Evolutionary conservation across 768 basidiomycete species (phyloP), one percentile per base, ranked within the genome.

Genomic region (Butyriboletus loyo): DNA sequence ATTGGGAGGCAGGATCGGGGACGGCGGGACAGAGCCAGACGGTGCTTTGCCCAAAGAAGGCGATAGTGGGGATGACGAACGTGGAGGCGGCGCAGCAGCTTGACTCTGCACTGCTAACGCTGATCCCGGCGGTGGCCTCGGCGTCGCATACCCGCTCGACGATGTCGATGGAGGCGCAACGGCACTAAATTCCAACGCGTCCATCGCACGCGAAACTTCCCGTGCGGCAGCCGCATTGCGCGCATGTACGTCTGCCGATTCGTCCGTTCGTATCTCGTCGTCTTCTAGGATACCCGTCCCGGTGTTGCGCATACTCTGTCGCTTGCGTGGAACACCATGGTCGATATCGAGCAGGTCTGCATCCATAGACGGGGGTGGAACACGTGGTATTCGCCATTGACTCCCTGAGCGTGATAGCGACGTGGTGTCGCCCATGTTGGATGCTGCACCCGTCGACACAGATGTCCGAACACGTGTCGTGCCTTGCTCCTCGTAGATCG

Each of bases 201-300:
- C 83, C 44, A 88, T 59, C 61, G 87, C 88, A 13, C 80, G 77
- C 13, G 78, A 78, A 1, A 90, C 76, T 64, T 86, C 86, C 17
- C 82, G 77, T 5, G 86, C 86, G 25, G 84, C 86, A 17, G 86
- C 87, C 1, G 80, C 82, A 57, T 85, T 81, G 27, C 80, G 74
- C n/a, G 73, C 74, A 4, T 66, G 71, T 56, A 86, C 84, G 11
- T 84, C 79, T 8, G 77, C 74, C 5, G 50, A 54, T 50, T 63
- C 61, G 6, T 54, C 57, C 13, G 53, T 58, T n/a, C 36, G 46
- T 21, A n/a, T 30, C 30, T 77, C 62, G 0, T 76, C 54, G 0
- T 77, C 60, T 5, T 60, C 60, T 19, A 57, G 54, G 21, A n/a
- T 31, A 42, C 39, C 44, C 11, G 39, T 30, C 22, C 39, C 46